Base-by-base conservation (phyloP, 2,329 filamentous ascomycete species). In the Rhinocladiella mackenziei region DNA sequence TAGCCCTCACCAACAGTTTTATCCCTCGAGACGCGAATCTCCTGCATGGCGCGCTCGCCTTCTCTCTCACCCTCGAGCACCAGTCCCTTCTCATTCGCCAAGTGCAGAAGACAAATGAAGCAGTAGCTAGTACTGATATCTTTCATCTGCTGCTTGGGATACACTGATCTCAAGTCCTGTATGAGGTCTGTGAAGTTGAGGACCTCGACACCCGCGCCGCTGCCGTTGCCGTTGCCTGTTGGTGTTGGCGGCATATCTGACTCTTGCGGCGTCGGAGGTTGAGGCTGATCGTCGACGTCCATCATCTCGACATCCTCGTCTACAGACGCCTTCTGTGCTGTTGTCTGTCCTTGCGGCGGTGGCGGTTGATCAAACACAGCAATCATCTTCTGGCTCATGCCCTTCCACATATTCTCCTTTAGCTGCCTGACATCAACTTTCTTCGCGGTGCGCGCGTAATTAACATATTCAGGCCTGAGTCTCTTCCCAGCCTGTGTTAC, bases 41-140 rank as follows among this genome's bases (percentile, higher is more conserved):
- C 70, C 54, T 71, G 57, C 64, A 34, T 55, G 4, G 60, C 60
- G 8, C 55, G 56, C 23, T 56, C 58, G 20, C 60, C 57, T 5
- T 61, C 66, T 23, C 76, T 70, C 31, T 76, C 70, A 43, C 80
- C 81, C 54, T 84, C 77, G 51, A 96, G 84, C 17, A 84, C 74
- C 28, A 96, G 71, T 0, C 89, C 89, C 69, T 94, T 91, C 62
- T 96, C 89, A 66, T 96, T 96, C 48, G 89, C 89, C 58, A 96
- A 64, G 66, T 96, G 89, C 54, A 96, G 70, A 45, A 95, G 69
- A 58, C 86, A 94, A 53, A 98, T 98, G 68, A 97, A 98, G 64
- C 92, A 94, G 56, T 78, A 84, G 11, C 75, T 94, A 0, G 92
- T 98, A 25, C 89, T 95, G 60, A 98, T 97, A 65, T 98, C 92